phyloP scores from a whole-genome alignment of 2,329 filamentous ascomycete genomes.

The Stagonosporopsis rhizophila region DNA sequence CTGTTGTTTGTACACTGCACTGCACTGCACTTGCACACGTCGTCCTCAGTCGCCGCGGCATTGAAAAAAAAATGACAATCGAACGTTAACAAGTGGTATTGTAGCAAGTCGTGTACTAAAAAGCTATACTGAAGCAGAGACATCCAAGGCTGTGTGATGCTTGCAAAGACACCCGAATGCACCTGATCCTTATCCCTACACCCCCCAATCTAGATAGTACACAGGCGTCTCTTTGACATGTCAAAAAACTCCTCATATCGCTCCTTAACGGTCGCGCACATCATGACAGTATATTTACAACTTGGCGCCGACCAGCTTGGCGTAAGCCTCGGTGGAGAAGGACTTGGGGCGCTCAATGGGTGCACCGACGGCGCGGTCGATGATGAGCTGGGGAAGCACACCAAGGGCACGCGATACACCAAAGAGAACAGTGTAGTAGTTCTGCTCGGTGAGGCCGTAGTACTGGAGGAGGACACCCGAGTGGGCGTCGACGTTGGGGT shows the following conservation, averaged over 20 bases:
- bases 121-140: slow-evolving; percentile 40
- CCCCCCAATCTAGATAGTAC: slow-evolving; percentile 46
- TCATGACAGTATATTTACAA: slow-evolving; percentile 65
- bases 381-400: slow-evolving; percentile 99
- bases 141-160: slow-evolving; percentile 32
- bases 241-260: slow-evolving; percentile 30
- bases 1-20: too few species aligned
- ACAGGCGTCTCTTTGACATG: slow-evolving; percentile 36
- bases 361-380: slow-evolving; percentile 95
- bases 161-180: slow-evolving; percentile 38
- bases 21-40: too few species aligned
- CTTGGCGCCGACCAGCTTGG: slow-evolving; percentile 89
- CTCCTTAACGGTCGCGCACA: slow-evolving; percentile 18
- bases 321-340: slow-evolving; percentile 96
- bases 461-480: slow-evolving; percentile 99
- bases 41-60: slow-evolving; percentile 5
- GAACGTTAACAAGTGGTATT: slow-evolving; percentile 38
- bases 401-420: slow-evolving; percentile 97
- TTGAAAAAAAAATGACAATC: neutral
- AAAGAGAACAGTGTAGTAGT: slow-evolving; percentile 99
- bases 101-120: slow-evolving; percentile 34
- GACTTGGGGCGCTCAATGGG: slow-evolving; percentile 99
- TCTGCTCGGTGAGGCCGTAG: slow-evolving; percentile 98
- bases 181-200: slow-evolving; percentile 41
- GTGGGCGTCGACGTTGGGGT: slow-evolving; percentile 98